Evolutionary conservation across 257 asterid genomes (phyloP).

Genomic region (Przewalskia tangutica): DNA sequence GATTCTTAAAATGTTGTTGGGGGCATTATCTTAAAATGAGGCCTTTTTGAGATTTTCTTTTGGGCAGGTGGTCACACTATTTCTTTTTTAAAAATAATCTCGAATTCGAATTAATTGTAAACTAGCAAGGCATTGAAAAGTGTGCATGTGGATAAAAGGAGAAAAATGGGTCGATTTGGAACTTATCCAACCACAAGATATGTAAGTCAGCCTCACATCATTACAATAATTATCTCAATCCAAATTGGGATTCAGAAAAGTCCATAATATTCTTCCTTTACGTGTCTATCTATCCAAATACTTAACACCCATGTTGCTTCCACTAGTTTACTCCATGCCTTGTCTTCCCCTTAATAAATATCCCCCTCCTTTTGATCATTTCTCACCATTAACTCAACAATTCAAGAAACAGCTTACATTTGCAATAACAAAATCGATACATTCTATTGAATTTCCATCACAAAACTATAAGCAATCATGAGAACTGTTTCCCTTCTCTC

Average conservation of each 20-base stretch:
- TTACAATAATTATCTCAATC: neutral
- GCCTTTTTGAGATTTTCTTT: too few relatives aligned
- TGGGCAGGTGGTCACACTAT: too few relatives aligned
- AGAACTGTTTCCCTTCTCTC: conserved; percentile 20
- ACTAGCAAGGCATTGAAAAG: neutral
- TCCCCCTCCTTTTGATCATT: neutral
- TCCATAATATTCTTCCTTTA: neutral
- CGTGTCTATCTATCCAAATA: neutral
- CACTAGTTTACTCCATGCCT: neutral
- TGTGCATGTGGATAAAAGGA: neutral
- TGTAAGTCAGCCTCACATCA: neutral
- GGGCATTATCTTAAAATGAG: too few relatives aligned
- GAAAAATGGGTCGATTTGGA: neutral
- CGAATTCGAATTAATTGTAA: too few relatives aligned
- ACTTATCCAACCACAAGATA: neutral
- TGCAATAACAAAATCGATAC: neutral
- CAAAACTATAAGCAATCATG: conserved; percentile 14
- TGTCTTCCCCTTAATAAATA: neutral
- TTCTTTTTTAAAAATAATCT: too few relatives aligned
- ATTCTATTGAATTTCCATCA: neutral
- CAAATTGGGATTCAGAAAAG: neutral
- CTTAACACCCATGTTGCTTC: neutral
- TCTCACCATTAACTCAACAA: neutral
- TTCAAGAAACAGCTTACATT: neutral
- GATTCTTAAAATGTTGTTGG: too few relatives aligned